Base-by-base conservation (phyloP, 208 protist genomes). In the Trypanosoma cruzi region DNA sequence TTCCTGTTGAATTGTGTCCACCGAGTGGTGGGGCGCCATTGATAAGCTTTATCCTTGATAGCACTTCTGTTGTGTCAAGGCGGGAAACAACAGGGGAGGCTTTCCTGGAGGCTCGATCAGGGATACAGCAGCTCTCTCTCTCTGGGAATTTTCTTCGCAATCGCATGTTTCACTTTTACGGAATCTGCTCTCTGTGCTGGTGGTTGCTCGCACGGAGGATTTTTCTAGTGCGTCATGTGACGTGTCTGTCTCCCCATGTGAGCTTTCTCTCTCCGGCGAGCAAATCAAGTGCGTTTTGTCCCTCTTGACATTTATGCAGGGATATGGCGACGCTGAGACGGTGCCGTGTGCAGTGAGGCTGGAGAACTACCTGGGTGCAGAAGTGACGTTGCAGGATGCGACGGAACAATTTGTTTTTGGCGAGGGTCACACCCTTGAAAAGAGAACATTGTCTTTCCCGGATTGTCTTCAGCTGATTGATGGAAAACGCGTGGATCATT, bases 11-110 rank as follows among this genome's bases (percentile, higher is more conserved):
- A 18, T 61, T 89, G n/a, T 66, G 52, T 48, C 75, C 89, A 28
- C 75, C 71, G 1, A n/a, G n/a, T n/a, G 54, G 28, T 58, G 78
- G 72, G 11, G 48, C 82, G 54, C 58, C 79, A 22, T 75, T 92
- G 44, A 69, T 67, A 29, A 70, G 72, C 28, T 52, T 88, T 26
- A 78, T 77, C 29, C 34, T 92, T 42, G 77, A 76, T 16, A 85
- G 84, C 65, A 76, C 68, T 52, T 71, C 82, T 48, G 31, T 88
- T 10, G 87, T 79, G 62, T 92, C 83, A 4, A 85, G 75, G 62
- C 36, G 57, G 60, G 79, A 83, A 54, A 48, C 34, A 13, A 32
- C 63, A 29, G 58, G 56, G 34, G 72, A 77, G 1, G 80, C 77
- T 32, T 52, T 72, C 55, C 55, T 87, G 40, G 83, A 92, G 62